Base-by-base conservation (phyloP, 306 rosid species). In the Lathyrus aphaca region DNA sequence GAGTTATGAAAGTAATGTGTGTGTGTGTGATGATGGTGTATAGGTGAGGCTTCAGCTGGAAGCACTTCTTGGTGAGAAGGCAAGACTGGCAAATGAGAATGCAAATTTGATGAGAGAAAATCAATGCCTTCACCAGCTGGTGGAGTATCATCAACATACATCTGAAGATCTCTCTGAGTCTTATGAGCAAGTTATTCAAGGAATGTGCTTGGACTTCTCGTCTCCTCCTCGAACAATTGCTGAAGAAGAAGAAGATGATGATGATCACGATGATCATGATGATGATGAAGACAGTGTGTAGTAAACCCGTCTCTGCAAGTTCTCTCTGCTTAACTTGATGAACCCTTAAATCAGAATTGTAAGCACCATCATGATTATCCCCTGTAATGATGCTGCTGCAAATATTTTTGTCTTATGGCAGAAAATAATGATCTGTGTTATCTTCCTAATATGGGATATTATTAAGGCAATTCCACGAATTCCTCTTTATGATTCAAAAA, bases 1-100 rank as follows among this genome's bases (percentile, higher is more conserved):
- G 12, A 2, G 1, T 3, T 50, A 13, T 32, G 62, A n/a, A 55
- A 27, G 48, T 50, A 60, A 72, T 75, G 12, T 44, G n/a, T 53
- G 13, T 74, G 48, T 56, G 56, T 59, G 5, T 27, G 13, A 9
- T 50, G 61, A 27, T 54, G 64, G 46, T 23, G 6, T 69, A 45
- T 78, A 91, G 97, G 95, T 95, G 85, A 91, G 96, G 82, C 99
- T 95, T 84, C 99, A 95, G 75, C 80, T 95, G 77, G 97, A 95
- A 81, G 96, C 95, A 72, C 74, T 91, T 68, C 89, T 91, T 16
- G 88, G 92, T 17, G 99, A 95, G 82, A 95, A 95, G 68, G 89
- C 99, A 1, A 85, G 97, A 72, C 59, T 95, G 72, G 97, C 99
- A 3, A 89, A 77, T 68, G 99, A 95, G 44, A 95, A 95, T 71